phyloP scores from a whole-genome alignment of 2,329 filamentous ascomycete species.

The Arthrobotrys pseudoclavata region DNA sequence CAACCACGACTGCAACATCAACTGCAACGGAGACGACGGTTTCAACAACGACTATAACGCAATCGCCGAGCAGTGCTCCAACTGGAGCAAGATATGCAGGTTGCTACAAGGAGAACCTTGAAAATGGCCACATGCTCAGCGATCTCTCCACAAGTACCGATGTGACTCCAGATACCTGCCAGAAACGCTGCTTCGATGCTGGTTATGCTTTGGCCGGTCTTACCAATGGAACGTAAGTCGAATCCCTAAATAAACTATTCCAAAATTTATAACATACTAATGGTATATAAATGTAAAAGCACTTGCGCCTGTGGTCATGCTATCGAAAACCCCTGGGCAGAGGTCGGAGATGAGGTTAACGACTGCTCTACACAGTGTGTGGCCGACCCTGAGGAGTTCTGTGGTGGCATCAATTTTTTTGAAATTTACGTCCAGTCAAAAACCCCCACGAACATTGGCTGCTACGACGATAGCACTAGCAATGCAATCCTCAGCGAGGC shows the following conservation, averaged over 20 bases:
- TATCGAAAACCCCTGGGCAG: slow-evolving; percentile 21
- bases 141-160: not conserved
- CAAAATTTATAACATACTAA: not conserved
- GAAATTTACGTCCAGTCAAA: slow-evolving; percentile 18
- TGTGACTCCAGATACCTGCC: slow-evolving; percentile 19
- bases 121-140: slow-evolving; percentile 12
- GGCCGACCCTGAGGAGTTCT: not conserved
- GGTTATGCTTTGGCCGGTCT: slow-evolving; percentile 31
- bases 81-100: slow-evolving; percentile 27
- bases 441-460: slow-evolving; percentile 1
- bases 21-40: not conserved
- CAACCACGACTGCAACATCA: not conserved
- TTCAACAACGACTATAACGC: slow-evolving; percentile 6
- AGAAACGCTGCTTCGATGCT: not conserved
- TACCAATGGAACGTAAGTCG: slow-evolving; percentile 42
- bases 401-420: slow-evolving; percentile 18
- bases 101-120: slow-evolving; percentile 25
- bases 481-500: not conserved
- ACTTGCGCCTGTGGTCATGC: slow-evolving; percentile 31
- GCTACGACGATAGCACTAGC: slow-evolving; percentile 31
- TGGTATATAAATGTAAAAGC: not conserved
- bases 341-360: not conserved
- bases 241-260: not conserved
- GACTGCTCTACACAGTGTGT: slow-evolving; percentile 3
- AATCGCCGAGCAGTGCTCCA: not conserved